Base-by-base conservation (phyloP, 2,329 filamentous ascomycete species). In the Sclerotiophoma versabilis region DNA sequence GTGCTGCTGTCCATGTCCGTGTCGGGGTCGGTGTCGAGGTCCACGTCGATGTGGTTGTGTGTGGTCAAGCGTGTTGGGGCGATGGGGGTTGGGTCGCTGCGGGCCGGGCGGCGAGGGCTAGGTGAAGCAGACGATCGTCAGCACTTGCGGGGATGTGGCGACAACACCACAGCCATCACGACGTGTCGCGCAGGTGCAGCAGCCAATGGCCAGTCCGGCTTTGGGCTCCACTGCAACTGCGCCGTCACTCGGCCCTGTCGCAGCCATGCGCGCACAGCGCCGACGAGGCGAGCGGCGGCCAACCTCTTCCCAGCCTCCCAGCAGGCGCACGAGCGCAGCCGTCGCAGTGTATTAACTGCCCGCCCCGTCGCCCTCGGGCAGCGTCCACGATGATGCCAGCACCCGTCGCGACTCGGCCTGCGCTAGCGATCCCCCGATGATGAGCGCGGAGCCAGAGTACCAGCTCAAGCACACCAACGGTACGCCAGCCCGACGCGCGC, bases 401-500 rank as follows among this genome's bases (percentile, higher is more conserved):
- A 64, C 63, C 59, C 60, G 57, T 60, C 63, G 66, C 62, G 63
- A 61, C 64, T 65, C 62, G 62, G 60, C 61, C 65, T 60, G 48
- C 57, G 19, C 60, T 70, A 68, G 62, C 59, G 61, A 60, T 52
- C 52, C 58, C 51, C 52, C 59, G 64, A 68, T 60, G 54, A 75
- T 75, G 73, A 73, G 63, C 66, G 37, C 68, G 68, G 73, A 73
- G 57, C 60, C 71, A 27, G 62, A 68, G 41, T 72, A 74, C 63
- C 68, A 72, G 59, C 70, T 77, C 50, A 76, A 76, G 67, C 74
- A 77, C 36, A 77, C 74, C 51, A 77, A 76, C 70, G 74, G 74
- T 75, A 63, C 25, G 43, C 19, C 41, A 14, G 39, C 43, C 20
- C 55, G 22, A 45, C 30, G 29, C 30, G 17, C 33, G n/a, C 36